Conservation (phyloP, 495 filamentous ascomycete genomes). For the Cercophora sp. region DNA sequence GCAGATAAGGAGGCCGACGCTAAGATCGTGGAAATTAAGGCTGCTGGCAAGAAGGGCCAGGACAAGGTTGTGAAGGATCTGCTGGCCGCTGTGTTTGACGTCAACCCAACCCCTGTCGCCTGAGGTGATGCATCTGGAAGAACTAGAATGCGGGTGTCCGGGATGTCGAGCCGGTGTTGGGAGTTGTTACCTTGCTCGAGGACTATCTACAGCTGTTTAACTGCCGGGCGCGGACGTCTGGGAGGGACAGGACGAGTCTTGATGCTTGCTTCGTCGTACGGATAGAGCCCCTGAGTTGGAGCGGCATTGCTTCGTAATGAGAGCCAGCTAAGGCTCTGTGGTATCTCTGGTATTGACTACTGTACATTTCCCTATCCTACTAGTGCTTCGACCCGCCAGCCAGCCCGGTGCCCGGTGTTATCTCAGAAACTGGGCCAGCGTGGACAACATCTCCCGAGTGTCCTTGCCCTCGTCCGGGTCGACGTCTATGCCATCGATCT, state of each 20-base stretch:
- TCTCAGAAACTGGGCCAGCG: conserved; percentile 59
- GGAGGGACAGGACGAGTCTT: no score
- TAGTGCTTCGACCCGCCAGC: neutral
- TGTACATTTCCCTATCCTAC: conserved; percentile 10
- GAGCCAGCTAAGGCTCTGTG: conserved; percentile 11
- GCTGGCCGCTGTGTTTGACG: conserved; percentile 65
- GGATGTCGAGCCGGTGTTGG: no score
- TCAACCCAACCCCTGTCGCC: conserved; percentile 12
- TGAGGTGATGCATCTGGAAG: no score
- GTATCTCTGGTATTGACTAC: conserved; percentile 22
- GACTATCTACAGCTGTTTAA: no score
- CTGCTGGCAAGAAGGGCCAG: conserved; percentile 71
- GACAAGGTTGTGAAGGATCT: conserved; percentile 76
- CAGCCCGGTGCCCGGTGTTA: conserved; percentile 6
- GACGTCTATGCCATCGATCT: conserved; percentile 59
- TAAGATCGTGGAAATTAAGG: conserved; percentile 78
- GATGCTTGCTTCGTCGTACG: conserved; percentile 1
- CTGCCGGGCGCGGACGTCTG: no score
- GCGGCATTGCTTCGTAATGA: neutral
- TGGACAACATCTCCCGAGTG: conserved; percentile 65
- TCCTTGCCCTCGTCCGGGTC: conserved; percentile 56
- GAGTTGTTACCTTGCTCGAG: no score
- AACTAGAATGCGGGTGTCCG: no score
- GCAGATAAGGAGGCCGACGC: conserved; percentile 76
- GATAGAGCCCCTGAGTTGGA: neutral